Percentiles rank a stretch among this genome's conserved stretches.
Conservation (phyloP, 2,329 filamentous ascomycete genomes). For the Acarospora socialis region DNA sequence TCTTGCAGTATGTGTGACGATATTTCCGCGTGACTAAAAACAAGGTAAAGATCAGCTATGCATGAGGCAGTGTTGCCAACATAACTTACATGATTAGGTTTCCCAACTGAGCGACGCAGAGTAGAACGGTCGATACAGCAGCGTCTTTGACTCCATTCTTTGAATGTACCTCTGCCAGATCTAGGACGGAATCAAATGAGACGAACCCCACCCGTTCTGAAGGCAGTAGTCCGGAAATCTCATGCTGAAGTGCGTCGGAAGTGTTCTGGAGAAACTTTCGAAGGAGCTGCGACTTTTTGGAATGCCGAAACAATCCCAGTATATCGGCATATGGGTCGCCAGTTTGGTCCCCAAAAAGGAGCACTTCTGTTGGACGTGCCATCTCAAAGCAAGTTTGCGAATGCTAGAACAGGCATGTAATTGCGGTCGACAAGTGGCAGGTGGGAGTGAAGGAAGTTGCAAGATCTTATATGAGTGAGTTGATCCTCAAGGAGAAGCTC, state of each 20-base stretch:
- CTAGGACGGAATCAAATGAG: constrained; percentile 4
- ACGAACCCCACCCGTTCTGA: constrained; percentile 1
- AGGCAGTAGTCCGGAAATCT: not conserved
- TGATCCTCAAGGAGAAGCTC: no score
- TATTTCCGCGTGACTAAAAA: constrained; percentile 1
- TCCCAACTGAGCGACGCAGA: constrained; percentile 6
- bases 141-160: constrained; percentile 1
- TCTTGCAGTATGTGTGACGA: not conserved
- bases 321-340: constrained; percentile 5
- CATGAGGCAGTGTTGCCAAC: not conserved
- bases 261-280: constrained; percentile 5
- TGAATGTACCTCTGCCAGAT: constrained; percentile 5
- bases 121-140: constrained; percentile 2
- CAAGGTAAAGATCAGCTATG: not conserved
- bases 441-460: no score
- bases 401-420: no score
- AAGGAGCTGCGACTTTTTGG: constrained; percentile 3
- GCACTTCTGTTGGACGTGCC: no score
- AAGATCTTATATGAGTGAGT: no score
- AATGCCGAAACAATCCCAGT: constrained; percentile 2
- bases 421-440: no score
- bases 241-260: constrained; percentile 5
- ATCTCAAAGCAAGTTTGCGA: no score
- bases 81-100: constrained; percentile 3
- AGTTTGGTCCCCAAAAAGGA: constrained; percentile 11